Base-by-base conservation (phyloP, 2,329 filamentous ascomycete genomes). In the Cercospora sesami region DNA sequence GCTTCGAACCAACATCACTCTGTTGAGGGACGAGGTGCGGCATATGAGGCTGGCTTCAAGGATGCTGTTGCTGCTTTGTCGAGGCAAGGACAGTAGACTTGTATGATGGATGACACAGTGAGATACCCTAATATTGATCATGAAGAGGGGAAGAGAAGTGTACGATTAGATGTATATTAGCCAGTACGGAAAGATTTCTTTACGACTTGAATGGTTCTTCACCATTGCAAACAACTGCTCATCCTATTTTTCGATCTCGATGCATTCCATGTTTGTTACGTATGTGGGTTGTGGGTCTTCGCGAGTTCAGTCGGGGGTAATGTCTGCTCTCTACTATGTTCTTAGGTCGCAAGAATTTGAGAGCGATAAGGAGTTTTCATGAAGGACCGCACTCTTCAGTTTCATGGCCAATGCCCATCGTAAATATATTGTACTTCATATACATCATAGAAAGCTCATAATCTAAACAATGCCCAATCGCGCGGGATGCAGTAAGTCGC, bases 31-130 rank as follows among this genome's bases (percentile, higher is more conserved):
- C 42, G 57, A 21, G 66, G 62, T 12, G 66, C 61, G 53, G 62
- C 62, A 28, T 68, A 67, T 23, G 65, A 67, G 10, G 65, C 65
- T 10, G 60, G 65, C 2, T 67, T 58, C 45, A 67, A 63, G 26
- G 65, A 67, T 59, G 65, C 65, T 21, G 60, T 67, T n/a, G 59
- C 59, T 42, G 31, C 59, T 18, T 61, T 61, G 59, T 42, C 59
- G 53, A 58, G 53, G 23, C 26, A 30, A 26, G 26, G 30, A 14
- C 53, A 58, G 53, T 58, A 58, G 53, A 10, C 26, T 26, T 5
- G 26, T 16, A 58, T 9, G 26, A 31, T 53, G 48, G 48, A 53
- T 31, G 53, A 58, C 7, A 31, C 16, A n/a, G 5, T 18, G 30
- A 16, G 53, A 58, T 58, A 58, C 53, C 30, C 30, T n/a, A 21